These are phyloP conservation scores for Eucalyptus marginata DNA, from an alignment of 345 rosid genomes.

Conservation along the genomic window DNA sequence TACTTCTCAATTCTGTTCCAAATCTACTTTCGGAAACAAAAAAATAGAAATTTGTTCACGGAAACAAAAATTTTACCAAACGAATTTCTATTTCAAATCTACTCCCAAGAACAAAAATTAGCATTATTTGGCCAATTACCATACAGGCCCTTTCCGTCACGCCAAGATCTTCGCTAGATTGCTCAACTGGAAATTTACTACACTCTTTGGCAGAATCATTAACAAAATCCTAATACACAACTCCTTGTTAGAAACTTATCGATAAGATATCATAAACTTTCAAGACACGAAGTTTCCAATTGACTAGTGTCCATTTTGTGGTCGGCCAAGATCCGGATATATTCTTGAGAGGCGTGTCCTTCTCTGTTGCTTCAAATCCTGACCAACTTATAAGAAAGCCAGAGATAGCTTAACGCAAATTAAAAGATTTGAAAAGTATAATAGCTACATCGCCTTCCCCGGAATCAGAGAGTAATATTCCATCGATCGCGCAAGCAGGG, in stretches of 20 bases:
- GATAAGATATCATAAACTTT: not conserved
- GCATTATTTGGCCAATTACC: no score
- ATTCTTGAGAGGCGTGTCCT: not conserved
- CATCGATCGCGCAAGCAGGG: not conserved
- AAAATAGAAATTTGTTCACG: no score
- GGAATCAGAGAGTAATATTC: not conserved
- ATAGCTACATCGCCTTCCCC: not conserved
- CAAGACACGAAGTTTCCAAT: not conserved
- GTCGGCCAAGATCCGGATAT: not conserved
- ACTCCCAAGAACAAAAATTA: no score
- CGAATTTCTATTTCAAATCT: no score
- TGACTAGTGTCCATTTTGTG: not conserved
- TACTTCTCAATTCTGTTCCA: fast-evolving
- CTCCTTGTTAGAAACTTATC: not conserved
- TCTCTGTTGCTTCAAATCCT: not conserved
- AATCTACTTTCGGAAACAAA: no score
- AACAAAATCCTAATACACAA: not conserved
- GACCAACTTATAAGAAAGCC: not conserved
- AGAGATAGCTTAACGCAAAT: not conserved
- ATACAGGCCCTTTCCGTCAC: no score
- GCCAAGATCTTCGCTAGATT: not conserved
- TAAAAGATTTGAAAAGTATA: not conserved
- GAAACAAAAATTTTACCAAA: no score
- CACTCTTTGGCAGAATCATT: not conserved
- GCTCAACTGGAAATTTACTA: not conserved